phyloP scores from a whole-genome alignment of 176 grass and related monocot genomes.

The Juncus effusus region DNA sequence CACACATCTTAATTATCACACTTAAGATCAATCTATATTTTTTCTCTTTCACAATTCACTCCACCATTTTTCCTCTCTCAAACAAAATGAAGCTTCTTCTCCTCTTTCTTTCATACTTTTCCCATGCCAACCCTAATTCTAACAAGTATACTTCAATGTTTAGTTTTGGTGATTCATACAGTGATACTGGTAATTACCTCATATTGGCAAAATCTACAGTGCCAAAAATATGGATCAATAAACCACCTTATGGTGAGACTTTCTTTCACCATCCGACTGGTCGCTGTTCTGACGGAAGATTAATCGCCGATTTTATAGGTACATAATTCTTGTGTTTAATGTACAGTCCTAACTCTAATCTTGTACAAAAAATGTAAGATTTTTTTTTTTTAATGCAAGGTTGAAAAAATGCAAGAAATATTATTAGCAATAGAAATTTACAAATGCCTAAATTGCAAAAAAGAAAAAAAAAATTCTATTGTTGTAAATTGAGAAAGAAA shows the following conservation, averaged over 20 bases:
- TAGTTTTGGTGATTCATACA: conserved; percentile 22
- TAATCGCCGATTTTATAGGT: conserved; percentile 24
- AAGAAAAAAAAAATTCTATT: too few relatives aligned
- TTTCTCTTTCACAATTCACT: conserved; percentile 1
- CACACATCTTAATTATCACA: background rate
- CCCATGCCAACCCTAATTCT: conserved; percentile 1
- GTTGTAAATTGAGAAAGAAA: too few relatives aligned
- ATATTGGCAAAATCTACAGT: background rate
- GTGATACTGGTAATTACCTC: conserved; percentile 28
- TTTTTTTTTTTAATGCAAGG: too few relatives aligned
- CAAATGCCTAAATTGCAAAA: too few relatives aligned
- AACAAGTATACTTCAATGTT: conserved; percentile 26
- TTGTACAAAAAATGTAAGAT: too few relatives aligned
- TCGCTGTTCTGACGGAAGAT: conserved; percentile 27
- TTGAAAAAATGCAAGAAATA: too few relatives aligned
- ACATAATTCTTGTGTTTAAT: background rate
- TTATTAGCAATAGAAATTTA: too few relatives aligned
- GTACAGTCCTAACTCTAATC: too few relatives aligned
- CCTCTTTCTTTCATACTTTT: conserved; percentile 9
- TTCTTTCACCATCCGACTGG: conserved; percentile 22
- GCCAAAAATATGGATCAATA: conserved; percentile 11
- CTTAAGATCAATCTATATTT: background rate
- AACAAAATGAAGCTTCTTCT: conserved; percentile 17
- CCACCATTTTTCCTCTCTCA: background rate
- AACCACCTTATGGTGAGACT: conserved; percentile 2